phyloP scores from a whole-genome alignment of 805 yeast genomes.

The Wickerhamiella hasegawae region DNA sequence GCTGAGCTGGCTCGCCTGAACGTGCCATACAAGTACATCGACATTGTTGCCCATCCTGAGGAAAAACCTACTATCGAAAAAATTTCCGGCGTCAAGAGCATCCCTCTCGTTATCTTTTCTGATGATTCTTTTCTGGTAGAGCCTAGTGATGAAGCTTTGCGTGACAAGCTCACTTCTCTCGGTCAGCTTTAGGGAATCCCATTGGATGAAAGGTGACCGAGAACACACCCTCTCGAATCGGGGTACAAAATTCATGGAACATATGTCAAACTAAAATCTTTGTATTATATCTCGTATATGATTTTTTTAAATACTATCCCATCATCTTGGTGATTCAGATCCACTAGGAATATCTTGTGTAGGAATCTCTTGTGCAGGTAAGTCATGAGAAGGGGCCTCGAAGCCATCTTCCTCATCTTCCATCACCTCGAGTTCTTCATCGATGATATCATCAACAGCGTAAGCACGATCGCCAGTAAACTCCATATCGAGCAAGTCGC shows the following conservation, averaged over 20 bases:
- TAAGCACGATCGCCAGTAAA: constrained; percentile 18
- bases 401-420: constrained; percentile 3
- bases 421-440: constrained; percentile 18
- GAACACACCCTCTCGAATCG: no score
- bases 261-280: no score
- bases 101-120: constrained; percentile 13
- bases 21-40: constrained; percentile 11
- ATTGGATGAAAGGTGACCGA: no score
- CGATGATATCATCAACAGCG: constrained; percentile 21
- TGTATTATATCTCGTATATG: no score
- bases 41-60: constrained; percentile 13
- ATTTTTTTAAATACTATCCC: no score
- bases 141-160: constrained; percentile 14
- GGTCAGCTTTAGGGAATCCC: background rate
- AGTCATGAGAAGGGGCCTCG: background rate
- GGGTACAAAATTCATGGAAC: no score
- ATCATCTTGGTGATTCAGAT: no score
- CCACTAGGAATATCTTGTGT: no score
- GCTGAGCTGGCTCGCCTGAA: constrained; percentile 7
- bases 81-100: constrained; percentile 10
- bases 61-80: constrained; percentile 9
- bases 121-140: constrained; percentile 12
- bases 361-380: no score
- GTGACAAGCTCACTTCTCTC: constrained; percentile 4
- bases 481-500: constrained; percentile 21